phyloP scores from a whole-genome alignment of 192 early-diverging fungal genomes.

The Coemansia biformis region DNA sequence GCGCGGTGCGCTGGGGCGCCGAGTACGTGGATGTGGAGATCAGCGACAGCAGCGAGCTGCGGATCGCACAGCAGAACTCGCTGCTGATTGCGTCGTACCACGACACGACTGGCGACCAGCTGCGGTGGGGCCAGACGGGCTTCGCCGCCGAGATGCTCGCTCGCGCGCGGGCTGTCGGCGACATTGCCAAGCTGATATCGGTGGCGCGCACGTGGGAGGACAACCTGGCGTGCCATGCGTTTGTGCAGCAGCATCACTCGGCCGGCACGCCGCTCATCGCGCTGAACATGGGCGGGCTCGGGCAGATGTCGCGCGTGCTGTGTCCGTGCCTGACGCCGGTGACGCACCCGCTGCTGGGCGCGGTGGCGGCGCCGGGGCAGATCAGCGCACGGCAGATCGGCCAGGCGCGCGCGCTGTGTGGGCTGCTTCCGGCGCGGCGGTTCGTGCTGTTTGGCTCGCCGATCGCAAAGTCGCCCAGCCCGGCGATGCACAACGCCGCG shows the following conservation, averaged over 20 bases:
- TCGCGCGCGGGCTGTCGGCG: constrained; percentile 58
- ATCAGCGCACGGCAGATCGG: constrained; percentile 77
- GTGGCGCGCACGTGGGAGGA: constrained; percentile 67
- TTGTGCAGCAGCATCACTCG: constrained; percentile 52
- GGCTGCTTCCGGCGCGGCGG: constrained; percentile 59
- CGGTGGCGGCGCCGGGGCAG: constrained; percentile 90
- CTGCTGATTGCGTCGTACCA: constrained; percentile 87
- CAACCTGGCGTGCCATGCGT: constrained; percentile 75
- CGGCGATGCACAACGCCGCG: constrained; percentile 87
- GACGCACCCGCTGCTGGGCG: constrained; percentile 75
- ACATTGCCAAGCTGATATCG: constrained; percentile 93
- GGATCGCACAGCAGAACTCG: constrained; percentile 47
- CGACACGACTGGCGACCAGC: constrained; percentile 57
- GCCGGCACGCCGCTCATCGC: constrained; percentile 70
- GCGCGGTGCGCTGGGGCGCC: constrained; percentile 80
- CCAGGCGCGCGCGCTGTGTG: constrained; percentile 61
- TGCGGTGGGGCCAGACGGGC: constrained; percentile 32
- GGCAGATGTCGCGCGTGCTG: constrained; percentile 85
- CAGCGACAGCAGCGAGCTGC: constrained; percentile 52
- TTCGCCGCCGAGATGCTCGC: constrained; percentile 39
- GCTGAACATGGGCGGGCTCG: constrained; percentile 86
- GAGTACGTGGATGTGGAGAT: constrained; percentile 93
- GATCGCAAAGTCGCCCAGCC: constrained; percentile 85
- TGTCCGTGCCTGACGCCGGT: constrained; percentile 92
- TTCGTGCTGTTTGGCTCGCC: constrained; percentile 89